Evolutionary conservation across 2,329 filamentous ascomycete species (phyloP), one percentile per base, ranked within the genome.

Genomic region (Xylariaceae sp.): DNA sequence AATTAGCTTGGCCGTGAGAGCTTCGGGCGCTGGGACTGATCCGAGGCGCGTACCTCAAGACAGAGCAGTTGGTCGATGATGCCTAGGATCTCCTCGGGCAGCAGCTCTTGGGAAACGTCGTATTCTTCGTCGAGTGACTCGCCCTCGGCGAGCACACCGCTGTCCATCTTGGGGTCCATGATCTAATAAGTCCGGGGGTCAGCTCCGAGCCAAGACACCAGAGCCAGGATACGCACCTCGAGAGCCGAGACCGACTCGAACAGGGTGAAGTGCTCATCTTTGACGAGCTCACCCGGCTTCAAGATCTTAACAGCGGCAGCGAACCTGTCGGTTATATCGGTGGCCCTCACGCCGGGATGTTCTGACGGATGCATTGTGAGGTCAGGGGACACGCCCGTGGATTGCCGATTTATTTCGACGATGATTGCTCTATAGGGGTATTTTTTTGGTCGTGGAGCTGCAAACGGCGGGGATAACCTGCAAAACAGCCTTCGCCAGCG

Each of bases 111-210:
- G 27, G 75, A 65, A 25, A 88, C 75, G 51, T 94, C 81, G 58
- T 90, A 94, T 32, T 83, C 73, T 43, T 90, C 82, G 39, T 94
- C 85, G 21, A 90, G 73, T n/a, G 79, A 77, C 51, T 94, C 86
- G 19, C 80, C 83, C 6, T 82, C 76, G 14, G 77, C 71, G 5
- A 93, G 67, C 45, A 82, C 88, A 18, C 92, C 92, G 53, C 87
- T 95, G 59, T 98, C 92, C 92, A 98, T 98, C 62, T 96, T 98
- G 1, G 85, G 80, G 53, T 98, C 92, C 86, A 95, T 95, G 49
- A 98, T 94, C 92, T 98, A 51, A 33, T 14, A 14, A 23, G 16
- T 32, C 9, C 19, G 13, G 18, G 22, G 19, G 18, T 33, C 26
- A 25, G 11, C 27, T 40, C 9, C 24, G n/a, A 32, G 17, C n/a